Evolutionary conservation across 257 asterid genomes (phyloP), one percentile per base, ranked within the genome.

Genomic region (Przewalskia tangutica): DNA sequence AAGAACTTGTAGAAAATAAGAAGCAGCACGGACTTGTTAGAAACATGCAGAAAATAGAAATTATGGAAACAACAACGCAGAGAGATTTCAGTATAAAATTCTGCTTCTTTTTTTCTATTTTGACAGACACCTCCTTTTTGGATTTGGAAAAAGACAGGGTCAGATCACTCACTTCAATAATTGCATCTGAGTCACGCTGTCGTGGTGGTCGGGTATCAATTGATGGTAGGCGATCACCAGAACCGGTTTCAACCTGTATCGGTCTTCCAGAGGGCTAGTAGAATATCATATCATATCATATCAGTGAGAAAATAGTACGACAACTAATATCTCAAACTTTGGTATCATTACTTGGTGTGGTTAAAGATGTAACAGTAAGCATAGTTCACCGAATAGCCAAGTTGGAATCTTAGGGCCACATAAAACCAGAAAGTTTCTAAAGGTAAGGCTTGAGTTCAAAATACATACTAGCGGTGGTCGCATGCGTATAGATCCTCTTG

Each of bases 171-270:
- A 92, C 99, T 93, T 91, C 98, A 56, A 96, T 96, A 75, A 96
- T 87, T 71, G 92, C 90, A 90, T 96, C 99, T 0, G 88, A 71
- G 86, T 96, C 99, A 78, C 92, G 97, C 79, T 89, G 83, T 62
- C 99, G 89, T 75, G 93, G 93, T 80, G 97, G 98, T 83, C 99
- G 89, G 64, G 97, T 90, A 84, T 96, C 99, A 79, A 86, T 84
- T 7, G 99, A 94, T 84, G 99, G 98, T 54, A 84, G 88, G 79
- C 99, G 98, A 16, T 96, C 99, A 44, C 92, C 92, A 85, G 89
- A 84, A 80, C 97, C 94, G 66, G 92, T 90, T 86, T 96, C 99
- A 54, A 96, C 97, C n/a, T 94, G 98, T 87, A 96, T 96, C 59
- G 98, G 93, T 85, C 97, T 91, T 81, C 99, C 97, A 85, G 91